Base-by-base conservation (phyloP, 2,329 filamentous ascomycete genomes). In the Botrytis elliptica region DNA sequence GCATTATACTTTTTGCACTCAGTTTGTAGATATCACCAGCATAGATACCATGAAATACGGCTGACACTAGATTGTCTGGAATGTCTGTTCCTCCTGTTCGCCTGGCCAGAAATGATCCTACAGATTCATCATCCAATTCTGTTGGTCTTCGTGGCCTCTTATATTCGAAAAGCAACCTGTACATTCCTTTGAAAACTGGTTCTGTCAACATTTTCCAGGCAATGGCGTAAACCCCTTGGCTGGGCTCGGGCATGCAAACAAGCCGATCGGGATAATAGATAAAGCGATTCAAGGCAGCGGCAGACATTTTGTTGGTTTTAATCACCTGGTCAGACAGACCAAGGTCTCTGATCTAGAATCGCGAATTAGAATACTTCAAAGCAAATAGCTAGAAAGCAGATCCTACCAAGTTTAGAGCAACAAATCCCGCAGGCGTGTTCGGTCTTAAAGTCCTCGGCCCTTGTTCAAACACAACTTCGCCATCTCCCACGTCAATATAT, bases 211-310 rank as follows among this genome's bases (percentile, higher is more conserved):
- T 3, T 65, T 80, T 81, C 73, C 78, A 76, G 22, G 82, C 10
- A 72, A 79, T 78, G 10, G 81, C 76, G 7, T 80, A 74, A 0
- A 86, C 25, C 63, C 79, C 74, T 64, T 81, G 79, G 29, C 82
- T 77, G 0, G 83, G 85, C 14, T 83, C 83, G 12, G 90, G 90
- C 79, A 93, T 82, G 38, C 86, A 85, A 71, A 94, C 91, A 44
- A 96, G 87, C 79, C 91, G 93, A 81, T 97, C 92, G 2, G 93
- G 93, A 79, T 97, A 97, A 86, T 96, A 98, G 74, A 98, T 85
- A 82, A 91, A 98, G 75, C 94, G 92, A 80, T 91, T 91, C 72
- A 81, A 82, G 16, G 89, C 85, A 71, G 86, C 85, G 70, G 87
- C 83, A 8, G 87, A 85, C 44, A 80, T 81, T 60, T 83, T 87